A percentile compares a stretch with the other conserved stretches of the same genome.
Conservation (phyloP, 2,329 filamentous ascomycete species). For the Ambrosiella beaveri region DNA sequence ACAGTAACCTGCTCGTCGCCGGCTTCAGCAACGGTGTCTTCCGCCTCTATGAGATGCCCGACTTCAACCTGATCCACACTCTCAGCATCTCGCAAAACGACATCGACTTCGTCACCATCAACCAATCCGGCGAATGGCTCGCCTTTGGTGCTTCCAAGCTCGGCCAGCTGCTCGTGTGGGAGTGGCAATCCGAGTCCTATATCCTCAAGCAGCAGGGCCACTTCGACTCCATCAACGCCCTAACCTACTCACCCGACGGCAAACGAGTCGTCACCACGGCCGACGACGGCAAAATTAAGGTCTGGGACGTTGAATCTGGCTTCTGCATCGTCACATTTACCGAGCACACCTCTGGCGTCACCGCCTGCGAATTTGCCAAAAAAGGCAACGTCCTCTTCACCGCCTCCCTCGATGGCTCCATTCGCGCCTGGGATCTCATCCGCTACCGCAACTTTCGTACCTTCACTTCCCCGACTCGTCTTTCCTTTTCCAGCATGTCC, state of each 20-base stretch:
- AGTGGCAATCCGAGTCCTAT: slow-evolving; percentile 98
- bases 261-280: slow-evolving; percentile 84
- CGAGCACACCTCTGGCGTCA: slow-evolving; percentile 87
- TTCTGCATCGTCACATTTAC: slow-evolving; percentile 98
- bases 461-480: slow-evolving; percentile 78
- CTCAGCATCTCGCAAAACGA: slow-evolving; percentile 88
- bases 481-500: slow-evolving; percentile 86
- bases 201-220: slow-evolving; percentile 97
- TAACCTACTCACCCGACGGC: slow-evolving; percentile 86
- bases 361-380: slow-evolving; percentile 86
- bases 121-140: slow-evolving; percentile 88
- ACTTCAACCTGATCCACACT: slow-evolving; percentile 89
- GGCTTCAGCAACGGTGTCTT: slow-evolving; percentile 93
- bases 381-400: slow-evolving; percentile 93
- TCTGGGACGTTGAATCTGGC: slow-evolving; percentile 91
- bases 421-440: slow-evolving; percentile 90
- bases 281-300: slow-evolving; percentile 95
- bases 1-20: slow-evolving; percentile 81
- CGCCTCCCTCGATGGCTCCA: slow-evolving; percentile 80
- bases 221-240: slow-evolving; percentile 84
- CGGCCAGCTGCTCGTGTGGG: slow-evolving; percentile 94
- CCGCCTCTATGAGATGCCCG: slow-evolving; percentile 84
- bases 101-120: slow-evolving; percentile 88
- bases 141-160: slow-evolving; percentile 92
- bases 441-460: slow-evolving; percentile 94